Base-by-base conservation (phyloP, 2,329 filamentous ascomycete genomes). In the Chaetomiaceae sp. region DNA sequence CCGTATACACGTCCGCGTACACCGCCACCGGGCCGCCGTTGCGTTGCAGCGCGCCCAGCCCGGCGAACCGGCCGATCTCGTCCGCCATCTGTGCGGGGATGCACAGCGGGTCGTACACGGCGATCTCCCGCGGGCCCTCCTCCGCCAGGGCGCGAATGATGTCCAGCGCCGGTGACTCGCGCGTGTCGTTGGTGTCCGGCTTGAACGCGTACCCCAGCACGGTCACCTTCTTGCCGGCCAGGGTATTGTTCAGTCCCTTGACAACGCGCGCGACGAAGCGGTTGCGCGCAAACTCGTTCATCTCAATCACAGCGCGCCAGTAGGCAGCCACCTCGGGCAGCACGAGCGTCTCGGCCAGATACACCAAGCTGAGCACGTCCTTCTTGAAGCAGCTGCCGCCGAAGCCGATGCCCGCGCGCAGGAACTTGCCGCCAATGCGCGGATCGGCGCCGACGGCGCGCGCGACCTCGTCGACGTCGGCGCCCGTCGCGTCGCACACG, bases 381-480 rank as follows among this genome's bases (percentile, higher is more conserved):
- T 45, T 45, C 42, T 45, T 45, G 35, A 45, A 45, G 15, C 42
- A 45, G 19, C 42, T 45, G 7, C 42, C 42, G 18, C 42, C 42
- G 8, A 45, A 45, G 7, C 42, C 42, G 15, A 45, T 45, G 6
- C 42, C 42, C n/a, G 42, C 42, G 3, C 17, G 17, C 27, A 45
- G 42, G 19, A 45, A 45, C 36, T 45, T 32, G 19, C 42, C 17
- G 35, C 42, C 42, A 35, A 45, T 45, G 35, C 42, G 42, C 3
- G 42, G 35, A 9, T 45, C 42, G 2, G 42, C 42, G 5, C 42
- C 42, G 11, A 45, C 19, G 2, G 42, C 42, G 10, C 27, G 15
- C 11, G 42, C 42, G 6, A 45, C 42, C 36, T 45, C 42, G 42
- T 45, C 42, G 10, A 45, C 29, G 19, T 45, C 42, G 1, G 42